Evolutionary conservation across 441 rosid genomes (phyloP).

Genomic region (Corymbia citriodora): DNA sequence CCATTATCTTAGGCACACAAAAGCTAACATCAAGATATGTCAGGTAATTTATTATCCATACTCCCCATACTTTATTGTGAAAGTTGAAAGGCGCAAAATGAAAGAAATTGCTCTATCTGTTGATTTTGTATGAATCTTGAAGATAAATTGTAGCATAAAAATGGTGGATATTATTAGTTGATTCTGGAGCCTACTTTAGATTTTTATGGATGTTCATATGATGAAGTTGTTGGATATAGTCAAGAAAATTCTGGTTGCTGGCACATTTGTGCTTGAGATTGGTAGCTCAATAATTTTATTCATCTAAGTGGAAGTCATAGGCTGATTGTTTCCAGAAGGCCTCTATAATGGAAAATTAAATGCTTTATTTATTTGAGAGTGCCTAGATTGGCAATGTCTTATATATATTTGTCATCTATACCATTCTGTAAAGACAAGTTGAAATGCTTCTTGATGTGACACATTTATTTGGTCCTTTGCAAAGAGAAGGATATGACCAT

Average conservation of each 20-base stretch:
- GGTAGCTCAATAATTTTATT: neutral
- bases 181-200: neutral
- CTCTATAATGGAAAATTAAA: neutral
- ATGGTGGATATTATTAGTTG: neutral
- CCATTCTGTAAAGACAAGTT: neutral
- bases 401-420: neutral
- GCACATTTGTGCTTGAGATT: neutral
- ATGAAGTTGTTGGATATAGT: neutral
- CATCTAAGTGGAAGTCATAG: neutral
- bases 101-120: neutral
- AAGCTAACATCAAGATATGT: conserved; percentile 86
- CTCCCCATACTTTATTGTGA: neutral
- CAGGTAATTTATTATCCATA: conserved; percentile 42
- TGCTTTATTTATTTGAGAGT: neutral
- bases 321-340: neutral
- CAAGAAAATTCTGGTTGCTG: neutral
- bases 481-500: neutral
- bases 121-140: neutral
- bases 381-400: neutral
- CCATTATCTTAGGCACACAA: conserved; percentile 79
- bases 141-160: neutral
- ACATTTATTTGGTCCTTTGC: neutral
- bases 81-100: neutral
- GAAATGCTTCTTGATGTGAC: neutral
- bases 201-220: neutral